Conservation (phyloP, 768 basidiomycete genomes). For the Trametes coccinea region DNA sequence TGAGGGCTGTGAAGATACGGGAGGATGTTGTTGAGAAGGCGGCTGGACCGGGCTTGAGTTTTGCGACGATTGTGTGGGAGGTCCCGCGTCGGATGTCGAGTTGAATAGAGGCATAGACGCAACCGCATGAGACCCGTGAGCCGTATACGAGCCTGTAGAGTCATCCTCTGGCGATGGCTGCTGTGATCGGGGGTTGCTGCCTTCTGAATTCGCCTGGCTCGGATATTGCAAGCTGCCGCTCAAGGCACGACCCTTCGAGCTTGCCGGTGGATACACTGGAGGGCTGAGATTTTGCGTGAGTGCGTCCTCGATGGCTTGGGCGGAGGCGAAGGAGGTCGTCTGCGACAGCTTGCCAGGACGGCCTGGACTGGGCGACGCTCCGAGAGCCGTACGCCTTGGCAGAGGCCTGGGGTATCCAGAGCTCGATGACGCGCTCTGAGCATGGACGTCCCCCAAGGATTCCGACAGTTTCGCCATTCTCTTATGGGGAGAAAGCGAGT, state of each 20-base stretch:
- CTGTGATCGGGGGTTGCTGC: not conserved
- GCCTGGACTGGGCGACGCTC: not conserved
- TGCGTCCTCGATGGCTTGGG: slow-evolving; percentile 21
- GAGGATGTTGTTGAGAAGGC: not conserved
- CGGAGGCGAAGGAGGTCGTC: slow-evolving; percentile 8
- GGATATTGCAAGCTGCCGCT: slow-evolving; percentile 1
- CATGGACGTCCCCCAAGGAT: too few species aligned
- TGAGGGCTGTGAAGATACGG: not conserved
- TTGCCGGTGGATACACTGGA: not conserved
- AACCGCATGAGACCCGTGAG: slow-evolving; percentile 2
- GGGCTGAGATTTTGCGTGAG: slow-evolving; percentile 13
- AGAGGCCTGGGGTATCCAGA: not conserved
- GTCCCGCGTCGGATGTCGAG: too few species aligned
- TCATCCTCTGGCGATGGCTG: not conserved
- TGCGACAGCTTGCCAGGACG: not conserved
- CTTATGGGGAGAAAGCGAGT: not conserved
- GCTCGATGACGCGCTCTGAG: too few species aligned
- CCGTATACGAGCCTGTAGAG: not conserved
- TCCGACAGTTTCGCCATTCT: not conserved
- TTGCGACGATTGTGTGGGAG: not conserved
- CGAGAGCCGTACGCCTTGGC: slow-evolving; percentile 5
- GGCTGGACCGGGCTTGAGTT: too few species aligned
- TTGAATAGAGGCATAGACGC: not conserved
- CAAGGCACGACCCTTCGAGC: not conserved
- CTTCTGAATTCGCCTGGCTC: not conserved